These are phyloP conservation scores for Comarum palustre DNA, from an alignment of 306 rosid genomes.

Conservation along the genomic window DNA sequence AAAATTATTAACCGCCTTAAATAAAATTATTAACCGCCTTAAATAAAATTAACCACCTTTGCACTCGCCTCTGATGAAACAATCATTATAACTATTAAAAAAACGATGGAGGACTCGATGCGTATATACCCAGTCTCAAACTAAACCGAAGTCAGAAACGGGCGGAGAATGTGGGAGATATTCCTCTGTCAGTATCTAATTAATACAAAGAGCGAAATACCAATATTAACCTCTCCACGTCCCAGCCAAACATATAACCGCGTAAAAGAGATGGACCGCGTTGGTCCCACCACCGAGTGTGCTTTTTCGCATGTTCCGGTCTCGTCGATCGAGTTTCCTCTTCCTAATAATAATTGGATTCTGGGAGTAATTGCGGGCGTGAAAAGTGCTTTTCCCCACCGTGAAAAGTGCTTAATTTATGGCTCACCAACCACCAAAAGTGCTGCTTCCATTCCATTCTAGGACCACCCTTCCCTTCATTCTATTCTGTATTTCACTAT, in stretches of 20 bases:
- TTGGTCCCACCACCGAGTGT: neutral
- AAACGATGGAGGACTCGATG: too few relatives aligned
- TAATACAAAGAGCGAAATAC: neutral
- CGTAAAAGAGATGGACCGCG: neutral
- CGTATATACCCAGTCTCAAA: too few relatives aligned
- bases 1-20: too few relatives aligned
- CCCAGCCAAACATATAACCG: neutral
- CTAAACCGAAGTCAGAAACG: neutral
- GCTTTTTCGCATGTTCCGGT: neutral
- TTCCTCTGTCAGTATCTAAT: neutral
- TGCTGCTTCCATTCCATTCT: neutral
- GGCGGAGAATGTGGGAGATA: neutral
- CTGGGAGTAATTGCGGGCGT: neutral
- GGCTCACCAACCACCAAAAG: neutral
- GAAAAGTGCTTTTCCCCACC: neutral
- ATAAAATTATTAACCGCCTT: too few relatives aligned
- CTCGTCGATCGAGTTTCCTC: neutral
- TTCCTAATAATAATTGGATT: slow-evolving; percentile 2
- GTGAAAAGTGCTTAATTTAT: neutral
- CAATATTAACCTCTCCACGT: neutral
- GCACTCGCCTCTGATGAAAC: too few relatives aligned
- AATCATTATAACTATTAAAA: too few relatives aligned
- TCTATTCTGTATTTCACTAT: neutral
- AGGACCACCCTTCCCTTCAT: neutral
- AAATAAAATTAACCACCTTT: too few relatives aligned